Percentiles rank a stretch among this genome's conserved stretches.
These are phyloP conservation scores for Cutaneotrichosporon sp. DNA, from an alignment of 1,284 basidiomycete species.

Conservation along the genomic window DNA sequence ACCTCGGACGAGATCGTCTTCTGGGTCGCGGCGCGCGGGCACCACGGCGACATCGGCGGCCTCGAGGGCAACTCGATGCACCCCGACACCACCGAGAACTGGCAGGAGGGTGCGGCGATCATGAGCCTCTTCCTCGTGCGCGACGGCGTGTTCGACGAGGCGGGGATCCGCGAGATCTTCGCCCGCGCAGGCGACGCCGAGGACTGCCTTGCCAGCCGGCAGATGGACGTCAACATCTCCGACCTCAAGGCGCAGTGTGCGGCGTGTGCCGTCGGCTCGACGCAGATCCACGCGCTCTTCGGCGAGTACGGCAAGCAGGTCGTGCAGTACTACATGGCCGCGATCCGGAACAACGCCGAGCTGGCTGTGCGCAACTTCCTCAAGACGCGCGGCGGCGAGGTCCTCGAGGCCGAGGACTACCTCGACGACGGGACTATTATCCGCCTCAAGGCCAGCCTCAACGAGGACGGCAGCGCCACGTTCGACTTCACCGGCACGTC, in stretches of 20 bases:
- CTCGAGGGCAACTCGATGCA: slow-evolving; percentile 75
- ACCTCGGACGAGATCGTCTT: slow-evolving; percentile 38
- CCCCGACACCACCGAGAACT: slow-evolving; percentile 82
- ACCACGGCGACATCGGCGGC: slow-evolving; percentile 44
- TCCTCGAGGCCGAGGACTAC: slow-evolving; percentile 41
- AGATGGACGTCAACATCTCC: slow-evolving; percentile 22
- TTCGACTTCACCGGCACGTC: slow-evolving; percentile 91
- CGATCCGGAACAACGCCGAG: slow-evolving; percentile 87
- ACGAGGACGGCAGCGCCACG: slow-evolving; percentile 71
- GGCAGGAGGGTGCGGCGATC: slow-evolving; percentile 66
- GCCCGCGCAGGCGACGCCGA: slow-evolving; percentile 17
- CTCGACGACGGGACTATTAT: slow-evolving; percentile 86
- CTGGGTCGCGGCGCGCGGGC: slow-evolving; percentile 40
- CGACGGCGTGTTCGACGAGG: slow-evolving; percentile 29
- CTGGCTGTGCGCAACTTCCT: slow-evolving; percentile 75
- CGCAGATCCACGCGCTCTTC: slow-evolving; percentile 24
- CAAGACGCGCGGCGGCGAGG: slow-evolving; percentile 69
- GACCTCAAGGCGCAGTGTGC: slow-evolving; percentile 29
- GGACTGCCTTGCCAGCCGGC: slow-evolving; percentile 16
- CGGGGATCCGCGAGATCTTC: slow-evolving; percentile 24
- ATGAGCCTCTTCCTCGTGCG: slow-evolving; percentile 22
- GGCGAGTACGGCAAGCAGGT: slow-evolving; percentile 13
- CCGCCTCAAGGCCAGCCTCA: slow-evolving; percentile 74
- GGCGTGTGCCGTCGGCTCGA: slow-evolving; percentile 25
- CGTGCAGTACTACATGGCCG: slow-evolving; percentile 66